These are phyloP conservation scores for Arctostaphylos glauca DNA, from an alignment of 148 eudicot genomes.

Conservation along the genomic window DNA sequence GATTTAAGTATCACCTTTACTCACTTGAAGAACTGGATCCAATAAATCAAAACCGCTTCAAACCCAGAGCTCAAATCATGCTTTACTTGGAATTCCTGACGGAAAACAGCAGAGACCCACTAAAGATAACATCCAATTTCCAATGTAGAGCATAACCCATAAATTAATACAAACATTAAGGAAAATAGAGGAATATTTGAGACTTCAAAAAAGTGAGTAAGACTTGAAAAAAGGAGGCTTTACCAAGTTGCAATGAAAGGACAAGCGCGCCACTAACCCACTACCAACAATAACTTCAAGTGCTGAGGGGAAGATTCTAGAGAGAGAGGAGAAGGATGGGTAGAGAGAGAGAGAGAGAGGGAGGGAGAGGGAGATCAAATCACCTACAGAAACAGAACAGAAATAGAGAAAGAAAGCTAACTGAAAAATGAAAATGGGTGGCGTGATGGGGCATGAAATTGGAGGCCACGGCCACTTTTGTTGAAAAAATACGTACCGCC, in stretches of 20 bases:
- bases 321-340: background rate
- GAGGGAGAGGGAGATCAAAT: background rate
- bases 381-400: background rate
- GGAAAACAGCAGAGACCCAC: conserved; percentile 9
- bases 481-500: conserved; percentile 6
- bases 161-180: background rate
- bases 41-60: background rate
- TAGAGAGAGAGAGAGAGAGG: background rate
- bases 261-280: conserved; percentile 12
- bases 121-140: background rate
- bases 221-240: conserved; percentile 8
- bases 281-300: background rate
- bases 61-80: conserved; percentile 1
- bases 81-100: background rate
- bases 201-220: background rate
- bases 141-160: background rate
- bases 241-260: conserved; percentile 20
- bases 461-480: conserved; percentile 21
- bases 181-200: background rate
- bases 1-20: background rate
- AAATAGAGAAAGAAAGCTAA: background rate
- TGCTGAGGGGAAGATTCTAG: background rate
- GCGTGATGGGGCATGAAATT: conserved; percentile 8
- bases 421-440: background rate
- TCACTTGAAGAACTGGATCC: conserved; percentile 3